A percentile compares a stretch with the other conserved stretches of the same genome.
phyloP scores from a whole-genome alignment of 2,329 filamentous ascomycete genomes.

The Tetracladium maxilliforme region DNA sequence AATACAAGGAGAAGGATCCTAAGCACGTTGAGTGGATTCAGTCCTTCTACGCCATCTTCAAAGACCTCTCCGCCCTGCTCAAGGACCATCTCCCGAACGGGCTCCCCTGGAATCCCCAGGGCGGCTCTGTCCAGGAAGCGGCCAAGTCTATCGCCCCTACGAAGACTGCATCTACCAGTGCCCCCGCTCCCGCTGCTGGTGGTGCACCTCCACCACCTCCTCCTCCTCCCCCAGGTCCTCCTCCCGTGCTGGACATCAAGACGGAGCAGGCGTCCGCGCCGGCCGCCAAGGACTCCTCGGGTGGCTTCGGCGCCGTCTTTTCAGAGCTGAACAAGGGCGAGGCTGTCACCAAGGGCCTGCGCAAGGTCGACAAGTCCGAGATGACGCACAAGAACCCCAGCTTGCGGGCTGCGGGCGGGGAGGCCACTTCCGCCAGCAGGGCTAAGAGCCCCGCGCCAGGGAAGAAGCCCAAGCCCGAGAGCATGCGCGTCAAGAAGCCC shows the following conservation, averaged over 20 bases:
- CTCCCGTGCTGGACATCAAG: slow-evolving; percentile 48
- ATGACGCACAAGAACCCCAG: slow-evolving; percentile 99
- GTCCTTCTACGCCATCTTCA: slow-evolving; percentile 84
- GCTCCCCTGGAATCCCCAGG: slow-evolving; percentile 73
- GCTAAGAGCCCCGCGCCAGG: slow-evolving; percentile 78
- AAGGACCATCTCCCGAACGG: slow-evolving; percentile 71
- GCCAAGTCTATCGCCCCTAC: slow-evolving; percentile 43
- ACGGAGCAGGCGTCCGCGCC: slow-evolving; percentile 26
- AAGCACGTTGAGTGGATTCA: slow-evolving; percentile 81
- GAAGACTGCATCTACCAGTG: slow-evolving; percentile 20
- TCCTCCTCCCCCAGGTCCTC: slow-evolving; percentile 55
- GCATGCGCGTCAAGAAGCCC: slow-evolving; percentile 72
- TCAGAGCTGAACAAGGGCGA: slow-evolving; percentile 81
- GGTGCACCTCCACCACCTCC: slow-evolving; percentile 48
- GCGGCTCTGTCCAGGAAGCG: slow-evolving; percentile 56
- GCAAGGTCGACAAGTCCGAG: slow-evolving; percentile 86
- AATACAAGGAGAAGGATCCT: slow-evolving; percentile 72
- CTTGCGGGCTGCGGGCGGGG: slow-evolving; percentile 56
- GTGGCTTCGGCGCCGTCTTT: slow-evolving; percentile 78
- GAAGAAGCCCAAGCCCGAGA: slow-evolving; percentile 77
- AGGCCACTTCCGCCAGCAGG: slow-evolving; percentile 42
- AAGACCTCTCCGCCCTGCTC: slow-evolving; percentile 67
- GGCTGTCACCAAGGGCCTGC: slow-evolving; percentile 72
- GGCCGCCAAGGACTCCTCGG: slow-evolving; percentile 24
- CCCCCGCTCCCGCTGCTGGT: slow-evolving; percentile 29